Conservation (phyloP, 345 rosid genomes). For the Eucalyptus fibrosa region DNA sequence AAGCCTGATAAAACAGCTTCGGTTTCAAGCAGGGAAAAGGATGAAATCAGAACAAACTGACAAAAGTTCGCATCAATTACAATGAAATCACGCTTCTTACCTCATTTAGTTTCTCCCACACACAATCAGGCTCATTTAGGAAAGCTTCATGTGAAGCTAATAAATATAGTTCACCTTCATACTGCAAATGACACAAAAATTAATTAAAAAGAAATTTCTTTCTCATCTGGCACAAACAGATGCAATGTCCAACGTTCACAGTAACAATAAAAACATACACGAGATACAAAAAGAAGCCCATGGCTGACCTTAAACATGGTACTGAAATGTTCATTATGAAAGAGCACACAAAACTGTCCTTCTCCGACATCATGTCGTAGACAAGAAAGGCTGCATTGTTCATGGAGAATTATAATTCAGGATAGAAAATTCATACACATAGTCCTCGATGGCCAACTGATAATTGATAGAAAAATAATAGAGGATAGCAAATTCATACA, state of each 20-base stretch:
- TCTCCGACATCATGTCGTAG: conserved; percentile 75
- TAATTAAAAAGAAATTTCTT: neutral
- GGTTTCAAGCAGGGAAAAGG: neutral
- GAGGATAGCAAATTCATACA: neutral
- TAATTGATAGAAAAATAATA: no score
- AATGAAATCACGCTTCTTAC: conserved; percentile 11
- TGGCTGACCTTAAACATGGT: conserved; percentile 31
- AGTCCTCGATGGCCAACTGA: neutral
- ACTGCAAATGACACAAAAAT: conserved; percentile 30
- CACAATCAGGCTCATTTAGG: conserved; percentile 73
- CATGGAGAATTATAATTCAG: neutral
- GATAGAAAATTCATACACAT: neutral
- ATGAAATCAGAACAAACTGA: neutral
- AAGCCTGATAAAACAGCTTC: neutral
- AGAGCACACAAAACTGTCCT: conserved; percentile 81
- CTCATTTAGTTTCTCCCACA: conserved; percentile 94
- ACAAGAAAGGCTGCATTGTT: conserved; percentile 45
- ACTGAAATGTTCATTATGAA: conserved; percentile 63
- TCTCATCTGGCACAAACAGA: neutral
- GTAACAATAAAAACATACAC: neutral
- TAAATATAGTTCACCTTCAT: conserved; percentile 80
- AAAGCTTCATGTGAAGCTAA: conserved; percentile 93
- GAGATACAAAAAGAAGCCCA: neutral
- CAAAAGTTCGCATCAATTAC: neutral
- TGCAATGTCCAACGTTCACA: neutral